A percentile compares a stretch with the other conserved stretches of the same genome.
These are phyloP conservation scores for Grigorovia jiainica DNA, from an alignment of 805 yeast genomes.

Conservation along the genomic window DNA sequence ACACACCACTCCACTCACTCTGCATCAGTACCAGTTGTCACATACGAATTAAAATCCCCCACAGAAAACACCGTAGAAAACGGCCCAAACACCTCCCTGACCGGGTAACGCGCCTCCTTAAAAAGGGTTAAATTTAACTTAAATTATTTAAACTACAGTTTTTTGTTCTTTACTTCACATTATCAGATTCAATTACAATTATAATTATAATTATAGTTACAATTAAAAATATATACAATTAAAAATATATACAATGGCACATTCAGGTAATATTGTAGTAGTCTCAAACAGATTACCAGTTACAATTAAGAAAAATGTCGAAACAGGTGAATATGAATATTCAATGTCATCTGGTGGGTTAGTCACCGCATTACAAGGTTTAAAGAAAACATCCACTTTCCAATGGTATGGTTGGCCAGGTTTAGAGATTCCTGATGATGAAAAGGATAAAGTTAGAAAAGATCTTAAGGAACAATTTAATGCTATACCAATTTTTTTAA, in stretches of 20 bases:
- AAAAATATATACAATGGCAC: no score
- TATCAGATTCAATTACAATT: no score
- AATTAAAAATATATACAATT: no score
- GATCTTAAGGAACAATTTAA: slow-evolving; percentile 72
- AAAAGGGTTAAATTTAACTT: no score
- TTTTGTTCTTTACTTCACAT: no score
- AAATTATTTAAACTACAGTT: no score
- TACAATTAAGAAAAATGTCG: slow-evolving; percentile 58
- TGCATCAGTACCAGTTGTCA: no score
- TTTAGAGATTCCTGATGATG: slow-evolving; percentile 70
- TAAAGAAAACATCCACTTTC: slow-evolving; percentile 71
- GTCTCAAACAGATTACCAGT: slow-evolving; percentile 95
- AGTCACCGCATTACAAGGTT: slow-evolving; percentile 90
- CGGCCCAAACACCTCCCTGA: no score
- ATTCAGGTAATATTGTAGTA: slow-evolving; percentile 68
- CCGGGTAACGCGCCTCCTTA: no score
- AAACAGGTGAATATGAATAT: slow-evolving; percentile 61
- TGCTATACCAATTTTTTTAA: slow-evolving; percentile 81
- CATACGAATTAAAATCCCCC: no score
- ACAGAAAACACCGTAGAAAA: no score
- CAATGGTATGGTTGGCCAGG: slow-evolving; percentile 99
- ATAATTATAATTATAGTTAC: not conserved
- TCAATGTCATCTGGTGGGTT: slow-evolving; percentile 95
- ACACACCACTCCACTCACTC: no score
- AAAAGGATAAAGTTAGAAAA: slow-evolving; percentile 54